Conservation (phyloP, 306 rosid genomes). For the Castanea mollissima region DNA sequence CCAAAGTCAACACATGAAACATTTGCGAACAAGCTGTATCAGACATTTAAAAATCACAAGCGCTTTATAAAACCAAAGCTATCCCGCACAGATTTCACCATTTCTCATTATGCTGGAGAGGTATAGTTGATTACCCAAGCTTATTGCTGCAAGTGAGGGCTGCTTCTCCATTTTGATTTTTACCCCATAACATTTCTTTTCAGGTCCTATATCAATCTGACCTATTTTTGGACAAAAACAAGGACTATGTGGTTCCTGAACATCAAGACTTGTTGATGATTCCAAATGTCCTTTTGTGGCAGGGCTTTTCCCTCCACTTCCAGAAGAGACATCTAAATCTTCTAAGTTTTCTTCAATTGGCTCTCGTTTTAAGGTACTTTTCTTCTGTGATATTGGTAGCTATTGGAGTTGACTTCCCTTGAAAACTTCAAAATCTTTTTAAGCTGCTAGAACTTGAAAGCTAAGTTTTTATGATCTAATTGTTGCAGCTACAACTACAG, state of each 20-base stretch:
- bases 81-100: constrained; percentile 88
- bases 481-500: constrained; percentile 92
- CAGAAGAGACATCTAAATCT: constrained; percentile 89
- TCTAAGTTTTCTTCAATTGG: constrained; percentile 97
- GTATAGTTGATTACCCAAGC: constrained; percentile 36
- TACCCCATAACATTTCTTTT: constrained; percentile 28
- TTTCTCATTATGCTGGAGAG: constrained; percentile 98
- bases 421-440: constrained; percentile 21
- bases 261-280: constrained; percentile 88
- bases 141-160: constrained; percentile 20
- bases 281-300: constrained; percentile 94
- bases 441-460: constrained; percentile 31
- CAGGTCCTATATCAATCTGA: constrained; percentile 95
- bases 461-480: constrained; percentile 27
- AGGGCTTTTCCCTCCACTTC: constrained; percentile 95
- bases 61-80: constrained; percentile 97
- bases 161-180: constrained; percentile 21
- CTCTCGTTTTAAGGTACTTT: constrained; percentile 88
- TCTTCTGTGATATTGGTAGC: constrained; percentile 10
- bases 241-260: constrained; percentile 96
- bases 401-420: constrained; percentile 14
- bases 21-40: constrained; percentile 97
- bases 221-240: constrained; percentile 97
- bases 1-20: constrained; percentile 99
- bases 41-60: constrained; percentile 84